Evolutionary conservation across 352 stramenopile genomes (phyloP), one percentile per base, ranked within the genome.

Genomic region (Thraustochytrium sp.): DNA sequence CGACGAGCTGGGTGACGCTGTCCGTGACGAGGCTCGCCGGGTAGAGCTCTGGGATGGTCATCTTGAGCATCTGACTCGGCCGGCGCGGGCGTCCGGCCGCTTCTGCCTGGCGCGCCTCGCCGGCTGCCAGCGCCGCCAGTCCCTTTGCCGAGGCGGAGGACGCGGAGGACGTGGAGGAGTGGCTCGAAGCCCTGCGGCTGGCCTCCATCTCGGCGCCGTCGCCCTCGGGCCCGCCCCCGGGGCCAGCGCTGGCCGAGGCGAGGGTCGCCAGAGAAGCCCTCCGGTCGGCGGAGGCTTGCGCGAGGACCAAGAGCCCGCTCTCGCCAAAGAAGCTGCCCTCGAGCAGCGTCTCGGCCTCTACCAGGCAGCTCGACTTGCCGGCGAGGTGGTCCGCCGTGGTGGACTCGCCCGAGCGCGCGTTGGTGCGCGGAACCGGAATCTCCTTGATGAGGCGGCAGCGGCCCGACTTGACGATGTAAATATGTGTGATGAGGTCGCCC

Each of bases 401-500:
- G 23, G 68, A 80, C 37, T 80, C 68, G 11, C 68, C 68, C 13
- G 46, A 4, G 9, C 40, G 26, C 5, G 18, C 16, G 23, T 75
- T 75, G 0, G 53, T 1, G 29, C 40, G 37, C 16, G 62, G 37
- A 18, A 53, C 62, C 2, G 53, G 21, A 16, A 84, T 83, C 51
- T 59, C 37, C 61, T 84, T 84, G 59, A 84, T 83, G 21, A 84
- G 37, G 16, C 75, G 31, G 44, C 75, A 84, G 18, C 34, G 21
- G 2, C 75, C 75, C 13, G 53, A 84, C 61, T 82, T 84, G 36
- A 84, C 26, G 29, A 84, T 76, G 75, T 64, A 84, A 48, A 84
- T 54, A 29, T 84, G 61, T 0, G 40, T 36, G 8, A 80, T 61
- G 8, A 37, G 8, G 11, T 51, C 61, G 13, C 75, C 75, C 38